phyloP scores from a whole-genome alignment of 2,329 filamentous ascomycete species.

The Penicillium digitatum region DNA sequence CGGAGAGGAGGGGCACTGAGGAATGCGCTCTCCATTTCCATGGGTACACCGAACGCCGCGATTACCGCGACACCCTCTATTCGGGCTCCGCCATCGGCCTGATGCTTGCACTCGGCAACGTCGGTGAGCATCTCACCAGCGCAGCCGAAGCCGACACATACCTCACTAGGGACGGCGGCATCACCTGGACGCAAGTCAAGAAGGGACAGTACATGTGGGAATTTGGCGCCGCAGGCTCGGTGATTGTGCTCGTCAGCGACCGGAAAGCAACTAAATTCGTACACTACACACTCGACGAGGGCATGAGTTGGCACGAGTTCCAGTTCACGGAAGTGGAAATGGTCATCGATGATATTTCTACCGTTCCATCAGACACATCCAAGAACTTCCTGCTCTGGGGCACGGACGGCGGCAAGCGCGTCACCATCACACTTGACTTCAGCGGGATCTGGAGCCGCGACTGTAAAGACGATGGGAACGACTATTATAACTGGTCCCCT shows the following conservation, averaged over 20 bases:
- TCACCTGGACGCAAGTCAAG: conserved; percentile 79
- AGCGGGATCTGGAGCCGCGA: conserved; percentile 66
- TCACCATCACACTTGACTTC: conserved; percentile 85
- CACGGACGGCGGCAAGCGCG: conserved; percentile 53
- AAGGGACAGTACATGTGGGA: conserved; percentile 91
- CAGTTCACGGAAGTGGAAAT: conserved; percentile 69
- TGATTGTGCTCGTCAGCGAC: conserved; percentile 81
- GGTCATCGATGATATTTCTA: conserved; percentile 74
- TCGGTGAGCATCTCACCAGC: conserved; percentile 66
- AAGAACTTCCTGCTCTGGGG: conserved; percentile 92
- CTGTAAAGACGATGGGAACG: conserved; percentile 60
- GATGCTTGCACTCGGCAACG: conserved; percentile 88
- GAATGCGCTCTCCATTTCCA: conserved; percentile 88
- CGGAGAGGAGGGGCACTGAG: conserved; percentile 50
- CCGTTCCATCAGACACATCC: conserved; percentile 81
- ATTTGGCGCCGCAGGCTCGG: conserved; percentile 89
- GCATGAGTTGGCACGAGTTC: conserved; percentile 71
- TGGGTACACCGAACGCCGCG: conserved; percentile 84
- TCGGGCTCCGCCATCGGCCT: conserved; percentile 83
- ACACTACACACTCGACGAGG: conserved; percentile 77
- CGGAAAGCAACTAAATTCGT: conserved; percentile 63
- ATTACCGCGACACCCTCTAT: conserved; percentile 80
- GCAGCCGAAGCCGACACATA: conserved; percentile 79
- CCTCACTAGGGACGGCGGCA: conserved; percentile 84
- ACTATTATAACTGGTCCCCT: conserved; percentile 86